A percentile compares a stretch with the other conserved stretches of the same genome.
phyloP scores from a whole-genome alignment of 2,329 filamentous ascomycete genomes.

The Neofusicoccum umdonicola region DNA sequence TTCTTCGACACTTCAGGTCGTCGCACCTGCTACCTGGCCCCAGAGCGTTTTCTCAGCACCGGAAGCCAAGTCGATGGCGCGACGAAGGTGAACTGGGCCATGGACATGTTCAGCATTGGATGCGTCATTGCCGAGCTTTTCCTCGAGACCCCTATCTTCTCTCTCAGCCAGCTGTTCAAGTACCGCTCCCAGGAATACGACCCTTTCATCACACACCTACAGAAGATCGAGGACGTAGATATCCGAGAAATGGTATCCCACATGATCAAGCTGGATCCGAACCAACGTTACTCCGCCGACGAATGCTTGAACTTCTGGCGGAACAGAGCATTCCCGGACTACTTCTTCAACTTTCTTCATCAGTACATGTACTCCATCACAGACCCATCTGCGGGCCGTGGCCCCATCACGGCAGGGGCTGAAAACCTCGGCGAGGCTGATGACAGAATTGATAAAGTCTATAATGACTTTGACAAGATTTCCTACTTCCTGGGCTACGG shows the following conservation, averaged over 20 bases:
- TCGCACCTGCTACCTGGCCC: slow-evolving; percentile 90
- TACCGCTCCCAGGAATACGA: slow-evolving; percentile 93
- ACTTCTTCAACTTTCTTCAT: slow-evolving; percentile 96
- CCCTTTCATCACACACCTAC: slow-evolving; percentile 74
- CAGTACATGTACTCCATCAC: slow-evolving; percentile 97
- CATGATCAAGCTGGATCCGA: slow-evolving; percentile 94
- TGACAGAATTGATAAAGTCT: slow-evolving; percentile 90
- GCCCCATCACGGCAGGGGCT: slow-evolving; percentile 63
- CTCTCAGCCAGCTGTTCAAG: slow-evolving; percentile 91
- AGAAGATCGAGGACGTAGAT: slow-evolving; percentile 82
- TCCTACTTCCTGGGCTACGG: slow-evolving; percentile 86
- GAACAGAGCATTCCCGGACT: slow-evolving; percentile 86
- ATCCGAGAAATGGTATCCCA: slow-evolving; percentile 86
- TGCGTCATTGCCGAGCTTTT: slow-evolving; percentile 97
- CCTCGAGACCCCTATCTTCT: slow-evolving; percentile 94
- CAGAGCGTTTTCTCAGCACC: slow-evolving; percentile 80
- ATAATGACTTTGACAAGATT: slow-evolving; percentile 95
- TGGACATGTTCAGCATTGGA: slow-evolving; percentile 97
- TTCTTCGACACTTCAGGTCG: slow-evolving; percentile 93
- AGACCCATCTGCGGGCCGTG: slow-evolving; percentile 78
- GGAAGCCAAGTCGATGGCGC: slow-evolving; percentile 64
- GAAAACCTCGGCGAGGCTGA: slow-evolving; percentile 83
- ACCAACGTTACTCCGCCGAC: slow-evolving; percentile 87
- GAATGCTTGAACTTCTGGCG: slow-evolving; percentile 93
- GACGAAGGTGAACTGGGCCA: slow-evolving; percentile 77